Percentiles rank a stretch among this genome's conserved stretches.
Evolutionary conservation across 1,139 yeast genomes (phyloP).

Genomic region (Trichomonascaceae sp.): DNA sequence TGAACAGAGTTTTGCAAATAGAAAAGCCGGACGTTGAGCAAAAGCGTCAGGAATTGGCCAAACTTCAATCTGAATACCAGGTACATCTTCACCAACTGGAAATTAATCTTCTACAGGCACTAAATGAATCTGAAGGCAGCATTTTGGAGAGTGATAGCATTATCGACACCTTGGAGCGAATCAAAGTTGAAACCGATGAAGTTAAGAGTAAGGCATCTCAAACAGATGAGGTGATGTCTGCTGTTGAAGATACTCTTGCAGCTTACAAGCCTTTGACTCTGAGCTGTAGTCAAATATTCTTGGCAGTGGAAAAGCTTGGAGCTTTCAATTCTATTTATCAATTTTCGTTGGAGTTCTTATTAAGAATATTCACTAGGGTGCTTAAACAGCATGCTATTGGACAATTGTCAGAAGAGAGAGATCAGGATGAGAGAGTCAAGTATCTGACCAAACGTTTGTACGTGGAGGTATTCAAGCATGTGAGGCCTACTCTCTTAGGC

Average conservation of each 20-base stretch:
- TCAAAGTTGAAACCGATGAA: conserved; percentile 58
- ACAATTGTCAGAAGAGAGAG: not conserved
- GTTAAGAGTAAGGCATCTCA: conserved; percentile 51
- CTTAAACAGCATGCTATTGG: conserved; percentile 24
- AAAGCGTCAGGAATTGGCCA: conserved; percentile 48
- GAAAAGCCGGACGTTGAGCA: conserved; percentile 64
- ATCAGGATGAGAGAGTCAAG: conserved; percentile 21
- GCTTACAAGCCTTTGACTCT: conserved; percentile 50
- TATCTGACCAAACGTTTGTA: conserved; percentile 38
- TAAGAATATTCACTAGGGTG: conserved; percentile 38
- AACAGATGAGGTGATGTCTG: conserved; percentile 47
- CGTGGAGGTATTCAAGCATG: conserved; percentile 40
- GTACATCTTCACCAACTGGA: conserved; percentile 54
- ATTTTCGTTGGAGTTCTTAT: conserved; percentile 48
- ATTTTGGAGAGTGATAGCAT: conserved; percentile 64
- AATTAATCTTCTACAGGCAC: conserved; percentile 49
- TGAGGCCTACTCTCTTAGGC: conserved; percentile 44
- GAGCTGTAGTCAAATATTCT: conserved; percentile 48
- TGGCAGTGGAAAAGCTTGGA: conserved; percentile 41
- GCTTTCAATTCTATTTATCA: conserved; percentile 48
- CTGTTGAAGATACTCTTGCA: conserved; percentile 45
- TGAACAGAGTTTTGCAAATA: conserved; percentile 50
- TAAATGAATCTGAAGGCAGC: conserved; percentile 54
- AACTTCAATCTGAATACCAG: conserved; percentile 56
- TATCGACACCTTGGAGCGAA: conserved; percentile 51